A percentile compares a stretch with the other conserved stretches of the same genome.
These are phyloP conservation scores for Didymella keratinophila DNA, from an alignment of 2,329 filamentous ascomycete species.

Conservation along the genomic window DNA sequence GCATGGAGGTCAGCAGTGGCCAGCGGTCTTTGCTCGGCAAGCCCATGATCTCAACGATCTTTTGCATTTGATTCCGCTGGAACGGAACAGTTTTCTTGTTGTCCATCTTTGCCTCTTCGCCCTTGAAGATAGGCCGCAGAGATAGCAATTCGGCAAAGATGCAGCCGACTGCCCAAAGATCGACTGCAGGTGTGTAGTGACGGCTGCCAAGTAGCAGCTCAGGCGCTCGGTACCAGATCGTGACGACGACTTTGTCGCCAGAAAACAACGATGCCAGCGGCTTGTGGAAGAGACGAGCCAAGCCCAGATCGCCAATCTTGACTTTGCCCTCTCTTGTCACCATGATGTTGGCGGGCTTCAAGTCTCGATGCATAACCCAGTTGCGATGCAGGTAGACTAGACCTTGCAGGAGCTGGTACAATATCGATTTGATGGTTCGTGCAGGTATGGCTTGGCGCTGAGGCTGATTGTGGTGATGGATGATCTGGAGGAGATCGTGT, in stretches of 20 bases:
- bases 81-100: constrained; percentile 97
- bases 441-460: constrained; percentile 88
- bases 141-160: constrained; percentile 96
- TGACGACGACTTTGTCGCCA: constrained; percentile 97
- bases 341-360: constrained; percentile 99
- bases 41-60: constrained; percentile 96
- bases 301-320: constrained; percentile 91
- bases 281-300: constrained; percentile 93
- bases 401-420: constrained; percentile 95
- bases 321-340: constrained; percentile 90
- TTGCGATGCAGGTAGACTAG: constrained; percentile 94
- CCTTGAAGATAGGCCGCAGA: constrained; percentile 94
- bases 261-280: constrained; percentile 89
- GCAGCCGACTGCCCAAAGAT: constrained; percentile 97
- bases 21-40: constrained; percentile 87
- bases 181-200: constrained; percentile 97
- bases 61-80: constrained; percentile 98
- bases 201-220: constrained; percentile 89
- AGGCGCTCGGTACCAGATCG: constrained; percentile 97
- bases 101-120: constrained; percentile 99
- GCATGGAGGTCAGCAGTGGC: constrained; percentile 85
- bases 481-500: constrained; percentile 96
- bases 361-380: constrained; percentile 95
- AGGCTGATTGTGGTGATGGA: constrained; percentile 94
- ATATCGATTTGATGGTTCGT: constrained; percentile 87